These are phyloP conservation scores for Boletus tylopilopsis DNA, from an alignment of 768 basidiomycete species.

Conservation along the genomic window DNA sequence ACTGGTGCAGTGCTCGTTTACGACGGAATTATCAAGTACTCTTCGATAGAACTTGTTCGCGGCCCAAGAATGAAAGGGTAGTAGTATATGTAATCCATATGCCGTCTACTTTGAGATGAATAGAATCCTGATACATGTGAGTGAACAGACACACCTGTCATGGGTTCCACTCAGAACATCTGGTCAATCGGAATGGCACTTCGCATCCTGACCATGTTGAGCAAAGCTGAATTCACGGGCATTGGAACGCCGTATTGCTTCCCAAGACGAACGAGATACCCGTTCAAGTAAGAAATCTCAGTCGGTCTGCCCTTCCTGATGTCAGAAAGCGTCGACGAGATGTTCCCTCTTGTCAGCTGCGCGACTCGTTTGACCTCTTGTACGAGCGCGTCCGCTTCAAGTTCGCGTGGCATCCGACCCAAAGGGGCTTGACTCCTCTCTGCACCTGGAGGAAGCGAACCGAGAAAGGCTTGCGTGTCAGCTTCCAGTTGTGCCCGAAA, in stretches of 20 bases:
- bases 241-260: slow-evolving; percentile 51
- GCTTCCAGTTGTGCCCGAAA: slow-evolving; percentile 51
- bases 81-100: background rate
- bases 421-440: slow-evolving; percentile 26
- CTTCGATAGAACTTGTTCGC: too few species aligned
- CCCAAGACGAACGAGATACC: slow-evolving; percentile 70
- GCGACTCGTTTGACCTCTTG: slow-evolving; percentile 59
- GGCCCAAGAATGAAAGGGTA: background rate
- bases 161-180: slow-evolving; percentile 15
- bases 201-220: slow-evolving; percentile 59
- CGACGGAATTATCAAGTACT: background rate
- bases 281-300: slow-evolving; percentile 82
- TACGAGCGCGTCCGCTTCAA: slow-evolving; percentile 45
- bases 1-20: background rate
- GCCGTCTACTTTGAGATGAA: slow-evolving; percentile 5
- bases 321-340: slow-evolving; percentile 81
- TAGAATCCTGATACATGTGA: background rate
- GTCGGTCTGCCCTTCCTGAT: slow-evolving; percentile 57
- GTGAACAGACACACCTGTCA: slow-evolving; percentile 9
- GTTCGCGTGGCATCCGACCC: slow-evolving; percentile 42
- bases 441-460: slow-evolving; percentile 21
- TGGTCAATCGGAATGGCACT: slow-evolving; percentile 52
- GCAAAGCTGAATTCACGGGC: slow-evolving; percentile 52
- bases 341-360: slow-evolving; percentile 55
- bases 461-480: slow-evolving; percentile 30